Evolutionary conservation across 83 land plant species (phyloP), one percentile per base, ranked within the genome.

Genomic region (Picea abies): DNA sequence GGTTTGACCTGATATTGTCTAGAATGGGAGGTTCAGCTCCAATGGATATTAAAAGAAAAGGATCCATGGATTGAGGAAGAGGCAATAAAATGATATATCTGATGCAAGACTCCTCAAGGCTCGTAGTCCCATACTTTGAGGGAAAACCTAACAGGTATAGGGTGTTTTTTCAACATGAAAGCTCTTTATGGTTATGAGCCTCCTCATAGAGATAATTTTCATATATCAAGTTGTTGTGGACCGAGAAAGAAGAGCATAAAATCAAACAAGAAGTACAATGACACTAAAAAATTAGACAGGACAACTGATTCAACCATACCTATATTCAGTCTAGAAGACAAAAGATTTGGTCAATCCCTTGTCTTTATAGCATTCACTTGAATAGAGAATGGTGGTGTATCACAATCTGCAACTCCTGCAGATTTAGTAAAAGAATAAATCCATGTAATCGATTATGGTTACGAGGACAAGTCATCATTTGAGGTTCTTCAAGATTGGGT

Each of bases 271-370:
- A 85, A 85, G 39, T 25, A 86, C 4, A 87, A 83, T 41, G 63
- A 69, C 29, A 69, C 44, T 29, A 23, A 39, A 17, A 71, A 66
- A 62, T 4, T 67, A 78, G 60, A 87, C 71, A 84, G 83, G 44
- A 14, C 56, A 52, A 52, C 56, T 62, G 88, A 86, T 15, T 85
- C 88, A 65, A 86, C 71, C 49, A 66, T 85, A 23, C 88, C 88
- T 14, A 85, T 86, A 26, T 86, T 86, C 61, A 85, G 64, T 75
- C 63, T 87, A 3, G 88, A 87, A 49, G 88, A 84, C 58, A 93
- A 93, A 84, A 85, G 91, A 10, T 93, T 93, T 84, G 96, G 96
- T 2, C 96, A 93, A 70, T 93, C 96, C 11, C 91, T 94, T 17
- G 82, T 87, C 3, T 87, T 87, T 29, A 76, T 85, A 26, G 88